phyloP scores from a whole-genome alignment of 2,329 filamentous ascomycete species.

The Arthrobotrys iridis region DNA sequence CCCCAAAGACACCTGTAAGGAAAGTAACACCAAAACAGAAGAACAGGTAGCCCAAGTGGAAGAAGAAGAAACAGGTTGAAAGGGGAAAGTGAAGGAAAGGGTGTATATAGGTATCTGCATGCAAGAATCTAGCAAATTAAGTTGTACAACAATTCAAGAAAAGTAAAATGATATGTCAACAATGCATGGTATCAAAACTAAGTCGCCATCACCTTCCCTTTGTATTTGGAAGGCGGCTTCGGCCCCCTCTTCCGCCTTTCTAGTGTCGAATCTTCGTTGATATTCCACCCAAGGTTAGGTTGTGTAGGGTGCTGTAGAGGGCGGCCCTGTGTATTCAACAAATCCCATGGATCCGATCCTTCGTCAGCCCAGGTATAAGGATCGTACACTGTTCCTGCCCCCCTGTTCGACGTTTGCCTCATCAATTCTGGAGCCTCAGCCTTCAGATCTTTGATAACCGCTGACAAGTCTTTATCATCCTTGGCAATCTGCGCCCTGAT shows the following conservation, averaged over 20 bases:
- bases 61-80: constrained; percentile 42
- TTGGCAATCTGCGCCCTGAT: constrained; percentile 84
- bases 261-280: not conserved
- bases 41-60: constrained; percentile 34
- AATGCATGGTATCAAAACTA: not conserved
- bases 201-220: not conserved
- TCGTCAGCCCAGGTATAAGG: constrained; percentile 22
- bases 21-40: constrained; percentile 57
- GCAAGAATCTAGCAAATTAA: constrained; percentile 26
- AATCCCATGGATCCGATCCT: constrained; percentile 6
- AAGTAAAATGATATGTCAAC: not conserved
- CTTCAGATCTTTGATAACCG: constrained; percentile 73
- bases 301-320: constrained; percentile 3
- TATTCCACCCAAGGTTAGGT: constrained; percentile 21
- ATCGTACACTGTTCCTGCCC: constrained; percentile 12
- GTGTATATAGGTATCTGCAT: constrained; percentile 58
- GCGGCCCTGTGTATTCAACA: not conserved
- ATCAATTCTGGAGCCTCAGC: constrained; percentile 59
- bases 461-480: constrained; percentile 74
- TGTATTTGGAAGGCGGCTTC: not conserved
- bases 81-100: constrained; percentile 26
- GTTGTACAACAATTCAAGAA: not conserved
- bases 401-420: constrained; percentile 27
- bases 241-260: not conserved
- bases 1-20: constrained; percentile 38